Evolutionary conservation across 306 rosid species (phyloP).

Genomic region (Cicer yamashitae): DNA sequence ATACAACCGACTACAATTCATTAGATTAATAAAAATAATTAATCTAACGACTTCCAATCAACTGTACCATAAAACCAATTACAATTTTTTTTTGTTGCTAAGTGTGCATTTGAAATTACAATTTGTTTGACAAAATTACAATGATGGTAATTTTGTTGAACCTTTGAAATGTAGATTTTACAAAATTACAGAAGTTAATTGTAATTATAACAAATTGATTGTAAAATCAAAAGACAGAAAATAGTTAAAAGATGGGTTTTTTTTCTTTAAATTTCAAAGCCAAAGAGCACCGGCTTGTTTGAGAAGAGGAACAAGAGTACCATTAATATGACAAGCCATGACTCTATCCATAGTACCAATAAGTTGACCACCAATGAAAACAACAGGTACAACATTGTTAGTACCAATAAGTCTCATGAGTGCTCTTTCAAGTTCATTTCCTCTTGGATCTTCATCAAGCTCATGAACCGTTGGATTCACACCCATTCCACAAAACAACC

Average conservation of each 20-base stretch:
- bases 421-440: conserved; percentile 84
- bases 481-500: conserved; percentile 92
- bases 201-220: too few species aligned
- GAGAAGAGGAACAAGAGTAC: conserved; percentile 88
- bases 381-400: conserved; percentile 73
- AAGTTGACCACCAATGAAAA: conserved; percentile 86
- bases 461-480: conserved; percentile 86
- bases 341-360: conserved; percentile 90
- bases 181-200: too few species aligned
- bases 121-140: too few species aligned
- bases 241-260: not conserved
- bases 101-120: too few species aligned
- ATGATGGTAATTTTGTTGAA: too few species aligned
- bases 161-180: too few species aligned
- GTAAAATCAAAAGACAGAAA: not conserved
- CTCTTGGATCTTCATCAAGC: conserved; percentile 82
- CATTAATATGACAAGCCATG: conserved; percentile 92
- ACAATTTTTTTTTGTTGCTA: not conserved
- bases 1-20: not conserved
- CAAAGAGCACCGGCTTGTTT: conserved; percentile 98
- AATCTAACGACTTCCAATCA: not conserved
- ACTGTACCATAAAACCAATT: not conserved
- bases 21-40: not conserved
- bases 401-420: conserved; percentile 64
- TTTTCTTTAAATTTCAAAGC: conserved; percentile 47